Evolutionary conservation across 2,329 filamentous ascomycete genomes (phyloP).

Genomic region (Zalaria sp.): DNA sequence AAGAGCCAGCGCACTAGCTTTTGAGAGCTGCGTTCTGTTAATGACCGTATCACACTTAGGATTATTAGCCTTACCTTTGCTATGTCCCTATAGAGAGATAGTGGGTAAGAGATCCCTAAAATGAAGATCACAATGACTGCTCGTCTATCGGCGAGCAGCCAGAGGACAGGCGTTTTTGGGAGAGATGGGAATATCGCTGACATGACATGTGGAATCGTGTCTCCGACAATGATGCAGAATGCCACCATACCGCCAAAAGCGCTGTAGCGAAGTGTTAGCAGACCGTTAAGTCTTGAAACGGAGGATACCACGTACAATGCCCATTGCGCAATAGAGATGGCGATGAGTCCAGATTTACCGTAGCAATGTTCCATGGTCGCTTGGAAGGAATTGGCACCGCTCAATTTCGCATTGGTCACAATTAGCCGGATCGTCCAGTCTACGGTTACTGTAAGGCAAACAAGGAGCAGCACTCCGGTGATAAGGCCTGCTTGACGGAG

Average conservation of each 20-base stretch:
- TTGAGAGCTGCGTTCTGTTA: slow-evolving; percentile 56
- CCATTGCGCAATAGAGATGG: slow-evolving; percentile 89
- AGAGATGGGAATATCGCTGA: slow-evolving; percentile 68
- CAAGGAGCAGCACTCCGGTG: slow-evolving; percentile 63
- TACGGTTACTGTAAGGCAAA: slow-evolving; percentile 67
- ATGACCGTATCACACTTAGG: slow-evolving; percentile 2
- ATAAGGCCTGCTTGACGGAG: slow-evolving; percentile 80
- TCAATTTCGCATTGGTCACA: slow-evolving; percentile 93
- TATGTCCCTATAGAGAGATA: slow-evolving; percentile 92
- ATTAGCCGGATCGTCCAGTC: slow-evolving; percentile 98
- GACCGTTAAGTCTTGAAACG: too few species aligned
- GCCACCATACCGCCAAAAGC: slow-evolving; percentile 98
- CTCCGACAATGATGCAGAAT: slow-evolving; percentile 93
- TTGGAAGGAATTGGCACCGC: slow-evolving; percentile 86
- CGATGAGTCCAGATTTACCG: slow-evolving; percentile 72
- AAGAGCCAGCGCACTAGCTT: slow-evolving; percentile 85
- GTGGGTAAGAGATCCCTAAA: slow-evolving; percentile 72
- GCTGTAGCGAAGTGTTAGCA: slow-evolving; percentile 18
- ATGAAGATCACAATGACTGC: slow-evolving; percentile 82
- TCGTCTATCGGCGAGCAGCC: slow-evolving; percentile 66
- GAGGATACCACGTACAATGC: slow-evolving; percentile 47
- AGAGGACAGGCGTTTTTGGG: slow-evolving; percentile 57
- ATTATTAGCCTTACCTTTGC: slow-evolving; percentile 54
- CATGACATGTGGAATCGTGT: slow-evolving; percentile 87
- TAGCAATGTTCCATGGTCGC: slow-evolving; percentile 94